Percentiles rank a stretch among this genome's conserved stretches.
Conservation (phyloP, 2,329 filamentous ascomycete species). For the Geoglossum cookeanum region DNA sequence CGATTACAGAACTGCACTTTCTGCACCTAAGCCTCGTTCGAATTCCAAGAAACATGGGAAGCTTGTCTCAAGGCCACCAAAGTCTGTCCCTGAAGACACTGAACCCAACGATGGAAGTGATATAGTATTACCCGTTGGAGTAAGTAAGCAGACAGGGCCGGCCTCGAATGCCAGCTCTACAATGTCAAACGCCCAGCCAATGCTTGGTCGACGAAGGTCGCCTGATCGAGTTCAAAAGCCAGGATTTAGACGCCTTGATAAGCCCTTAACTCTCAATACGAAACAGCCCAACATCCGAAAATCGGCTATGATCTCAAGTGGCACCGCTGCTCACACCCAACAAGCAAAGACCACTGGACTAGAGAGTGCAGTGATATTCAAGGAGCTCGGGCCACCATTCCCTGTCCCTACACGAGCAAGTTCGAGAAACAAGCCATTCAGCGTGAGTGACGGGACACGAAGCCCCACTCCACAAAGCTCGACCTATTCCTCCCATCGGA, state of each 20-base stretch:
- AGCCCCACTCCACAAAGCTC: constrained; percentile 48
- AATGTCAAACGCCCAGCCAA: not conserved
- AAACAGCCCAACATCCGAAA: constrained; percentile 45
- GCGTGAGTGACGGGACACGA: constrained; percentile 53
- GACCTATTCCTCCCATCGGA: constrained; percentile 11
- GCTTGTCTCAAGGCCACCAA: not conserved
- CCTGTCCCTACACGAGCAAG: constrained; percentile 81
- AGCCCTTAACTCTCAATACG: constrained; percentile 9
- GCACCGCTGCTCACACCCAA: constrained; percentile 48
- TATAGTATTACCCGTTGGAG: not conserved
- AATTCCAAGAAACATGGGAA: not conserved
- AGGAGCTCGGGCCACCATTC: constrained; percentile 47
- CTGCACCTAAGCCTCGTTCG: constrained; percentile 35
- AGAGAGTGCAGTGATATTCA: not conserved
- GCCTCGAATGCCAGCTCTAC: not conserved
- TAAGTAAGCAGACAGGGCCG: not conserved
- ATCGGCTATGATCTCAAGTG: constrained; percentile 62
- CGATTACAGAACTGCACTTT: constrained; percentile 47
- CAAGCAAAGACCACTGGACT: constrained; percentile 45
- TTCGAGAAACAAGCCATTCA: constrained; percentile 53
- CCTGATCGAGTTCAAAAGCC: not conserved
- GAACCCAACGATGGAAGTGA: constrained; percentile 1
- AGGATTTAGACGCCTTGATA: constrained; percentile 7
- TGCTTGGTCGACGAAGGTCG: not conserved
- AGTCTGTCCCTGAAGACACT: not conserved